These are phyloP conservation scores for Theobroma grandiflorum DNA, from an alignment of 441 rosid species.

Conservation along the genomic window DNA sequence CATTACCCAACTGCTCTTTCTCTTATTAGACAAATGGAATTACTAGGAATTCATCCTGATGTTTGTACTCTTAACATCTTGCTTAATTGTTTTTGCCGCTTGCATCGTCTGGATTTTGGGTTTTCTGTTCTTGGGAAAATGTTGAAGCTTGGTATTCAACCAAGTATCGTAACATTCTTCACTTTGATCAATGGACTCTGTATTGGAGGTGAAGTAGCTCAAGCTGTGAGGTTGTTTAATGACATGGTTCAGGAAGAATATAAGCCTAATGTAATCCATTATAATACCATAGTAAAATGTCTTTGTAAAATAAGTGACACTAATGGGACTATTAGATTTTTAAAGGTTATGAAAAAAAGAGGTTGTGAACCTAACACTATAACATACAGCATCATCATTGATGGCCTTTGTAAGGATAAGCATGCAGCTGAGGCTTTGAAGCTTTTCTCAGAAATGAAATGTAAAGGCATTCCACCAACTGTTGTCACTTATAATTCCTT, in stretches of 20 bases:
- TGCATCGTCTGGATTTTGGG: neutral
- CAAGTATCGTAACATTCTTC: neutral
- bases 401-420: constrained; percentile 21
- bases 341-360: neutral
- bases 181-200: constrained; percentile 25
- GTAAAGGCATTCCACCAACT: constrained; percentile 1
- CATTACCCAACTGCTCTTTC: neutral
- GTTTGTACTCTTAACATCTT: neutral
- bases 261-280: neutral
- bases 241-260: constrained; percentile 26
- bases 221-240: constrained; percentile 23
- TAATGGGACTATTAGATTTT: neutral
- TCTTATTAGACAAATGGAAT: neutral
- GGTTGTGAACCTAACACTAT: constrained; percentile 14
- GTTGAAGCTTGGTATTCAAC: constrained; percentile 16
- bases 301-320: neutral
- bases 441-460: constrained; percentile 12
- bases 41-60: neutral
- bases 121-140: constrained; percentile 22
- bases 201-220: neutral
- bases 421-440: neutral
- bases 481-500: constrained; percentile 19
- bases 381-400: neutral
- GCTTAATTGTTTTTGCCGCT: constrained; percentile 13
- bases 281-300: neutral